Percentiles rank a stretch among this genome's conserved stretches.
These are phyloP conservation scores for Phialocephala sp. DNA, from an alignment of 2,329 filamentous ascomycete genomes.

Conservation along the genomic window DNA sequence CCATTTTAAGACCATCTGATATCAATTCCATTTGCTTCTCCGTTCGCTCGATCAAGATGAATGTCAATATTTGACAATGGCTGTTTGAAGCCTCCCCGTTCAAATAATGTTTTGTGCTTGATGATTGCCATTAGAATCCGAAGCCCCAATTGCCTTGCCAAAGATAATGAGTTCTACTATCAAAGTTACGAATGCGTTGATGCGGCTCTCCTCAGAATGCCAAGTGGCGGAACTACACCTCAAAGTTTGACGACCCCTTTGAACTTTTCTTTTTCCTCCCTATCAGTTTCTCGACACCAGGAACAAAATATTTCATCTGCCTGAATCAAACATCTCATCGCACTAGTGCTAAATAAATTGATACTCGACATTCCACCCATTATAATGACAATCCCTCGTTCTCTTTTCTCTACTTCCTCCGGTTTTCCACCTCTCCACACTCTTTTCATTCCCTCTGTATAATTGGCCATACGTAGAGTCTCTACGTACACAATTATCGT, in stretches of 20 bases:
- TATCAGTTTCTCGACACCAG: conserved; percentile 1
- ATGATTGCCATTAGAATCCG: neutral
- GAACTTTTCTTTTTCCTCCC: conserved; percentile 2
- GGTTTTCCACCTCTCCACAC: conserved; percentile 8
- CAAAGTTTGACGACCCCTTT: neutral
- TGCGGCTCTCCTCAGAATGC: neutral
- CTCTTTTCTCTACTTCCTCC: neutral
- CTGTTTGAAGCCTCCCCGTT: neutral
- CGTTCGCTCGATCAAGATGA: neutral
- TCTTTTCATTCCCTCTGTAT: conserved; percentile 4
- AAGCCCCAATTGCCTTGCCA: neutral
- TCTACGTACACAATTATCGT: conserved; percentile 8
- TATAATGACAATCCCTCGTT: neutral
- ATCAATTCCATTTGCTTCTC: neutral
- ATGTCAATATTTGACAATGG: neutral
- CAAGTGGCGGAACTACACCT: neutral
- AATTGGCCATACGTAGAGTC: conserved; percentile 1
- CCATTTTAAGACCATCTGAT: neutral
- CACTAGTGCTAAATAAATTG: conserved; percentile 3
- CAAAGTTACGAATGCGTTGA: too few relatives aligned
- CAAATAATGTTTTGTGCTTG: neutral
- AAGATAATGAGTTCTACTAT: too few relatives aligned
- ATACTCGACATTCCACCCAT: neutral
- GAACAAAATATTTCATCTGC: neutral
- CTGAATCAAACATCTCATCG: neutral